phyloP scores from a whole-genome alignment of 2,329 filamentous ascomycete genomes.

The Coniosporium tulheliwenetii region DNA sequence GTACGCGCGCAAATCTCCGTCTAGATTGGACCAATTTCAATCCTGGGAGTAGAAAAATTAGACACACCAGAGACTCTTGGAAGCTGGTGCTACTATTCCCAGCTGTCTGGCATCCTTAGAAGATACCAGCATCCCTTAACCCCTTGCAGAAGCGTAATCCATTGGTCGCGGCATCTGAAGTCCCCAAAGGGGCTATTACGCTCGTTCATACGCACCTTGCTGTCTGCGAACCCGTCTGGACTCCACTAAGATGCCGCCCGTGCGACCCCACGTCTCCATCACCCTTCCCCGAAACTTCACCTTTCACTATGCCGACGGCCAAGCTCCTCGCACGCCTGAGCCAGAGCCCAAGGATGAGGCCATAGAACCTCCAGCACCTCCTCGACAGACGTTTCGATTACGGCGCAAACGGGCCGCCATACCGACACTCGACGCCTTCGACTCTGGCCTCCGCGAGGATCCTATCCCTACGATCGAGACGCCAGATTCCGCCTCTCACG shows the following conservation, averaged over 20 bases:
- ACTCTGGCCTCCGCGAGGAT: constrained; percentile 11
- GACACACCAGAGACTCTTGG: too few relatives aligned
- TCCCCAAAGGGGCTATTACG: too few relatives aligned
- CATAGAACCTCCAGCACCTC: constrained; percentile 25
- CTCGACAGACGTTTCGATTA: constrained; percentile 31
- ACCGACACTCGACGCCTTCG: constrained; percentile 4
- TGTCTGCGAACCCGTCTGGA: too few relatives aligned
- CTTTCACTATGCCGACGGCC: constrained; percentile 30
- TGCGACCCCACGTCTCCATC: constrained; percentile 30
- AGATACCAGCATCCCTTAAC: too few relatives aligned
- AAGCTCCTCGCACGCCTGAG: constrained; percentile 29
- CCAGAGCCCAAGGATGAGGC: constrained; percentile 18
- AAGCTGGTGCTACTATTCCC: too few relatives aligned
- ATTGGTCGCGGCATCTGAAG: too few relatives aligned
- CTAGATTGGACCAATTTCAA: too few relatives aligned
- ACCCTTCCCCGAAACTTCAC: constrained; percentile 34
- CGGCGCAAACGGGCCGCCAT: constrained; percentile 24
- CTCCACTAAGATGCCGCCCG: constrained; percentile 18
- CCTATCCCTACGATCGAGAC: constrained; percentile 35
- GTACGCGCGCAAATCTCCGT: too few relatives aligned
- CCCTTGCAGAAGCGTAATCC: too few relatives aligned
- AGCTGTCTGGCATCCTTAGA: too few relatives aligned
- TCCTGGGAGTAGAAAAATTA: too few relatives aligned
- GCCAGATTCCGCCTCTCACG: constrained; percentile 13
- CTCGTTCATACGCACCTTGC: too few relatives aligned